These are phyloP conservation scores for Sporisorium scitamineum DNA, from an alignment of 1,284 basidiomycete genomes.

Conservation along the genomic window DNA sequence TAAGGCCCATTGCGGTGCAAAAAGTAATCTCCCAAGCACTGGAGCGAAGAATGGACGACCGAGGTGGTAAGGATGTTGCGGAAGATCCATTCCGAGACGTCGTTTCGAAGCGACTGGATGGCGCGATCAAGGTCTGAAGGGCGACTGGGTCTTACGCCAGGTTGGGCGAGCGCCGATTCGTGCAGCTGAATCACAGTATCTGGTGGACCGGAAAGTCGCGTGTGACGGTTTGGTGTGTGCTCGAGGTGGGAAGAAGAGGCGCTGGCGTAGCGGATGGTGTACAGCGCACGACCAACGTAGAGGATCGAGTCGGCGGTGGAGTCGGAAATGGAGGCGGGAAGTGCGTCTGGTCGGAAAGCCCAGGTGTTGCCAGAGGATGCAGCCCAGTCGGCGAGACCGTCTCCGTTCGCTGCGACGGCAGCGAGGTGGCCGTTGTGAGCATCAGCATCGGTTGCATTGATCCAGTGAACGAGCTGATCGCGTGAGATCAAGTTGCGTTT, in stretches of 20 bases:
- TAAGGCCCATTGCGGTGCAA: conserved; percentile 88
- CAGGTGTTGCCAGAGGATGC: conserved; percentile 60
- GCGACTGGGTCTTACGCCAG: conserved; percentile 29
- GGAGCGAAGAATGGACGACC: conserved; percentile 81
- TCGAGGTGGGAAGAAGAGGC: conserved; percentile 9
- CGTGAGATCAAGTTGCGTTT: conserved; percentile 24
- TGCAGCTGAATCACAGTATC: conserved; percentile 41
- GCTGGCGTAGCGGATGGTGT: conserved; percentile 76
- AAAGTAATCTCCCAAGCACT: conserved; percentile 76
- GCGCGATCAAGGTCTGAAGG: conserved; percentile 35
- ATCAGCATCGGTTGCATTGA: conserved; percentile 29
- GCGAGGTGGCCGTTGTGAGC: conserved; percentile 20
- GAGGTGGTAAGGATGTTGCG: conserved; percentile 83
- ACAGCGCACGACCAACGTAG: conserved; percentile 87
- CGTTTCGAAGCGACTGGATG: conserved; percentile 76
- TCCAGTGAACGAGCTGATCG: conserved; percentile 47
- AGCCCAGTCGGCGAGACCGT: conserved; percentile 45
- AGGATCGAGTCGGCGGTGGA: conserved; percentile 82
- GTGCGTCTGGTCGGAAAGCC: conserved; percentile 74
- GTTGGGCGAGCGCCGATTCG: conserved; percentile 24
- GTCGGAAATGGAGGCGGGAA: conserved; percentile 79
- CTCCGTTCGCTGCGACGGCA: conserved; percentile 15
- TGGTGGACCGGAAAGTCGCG: conserved; percentile 31
- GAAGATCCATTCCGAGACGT: conserved; percentile 91
- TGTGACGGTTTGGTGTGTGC: conserved; percentile 5